Conservation (phyloP, 202 grass and related monocot species). For the Hordeum pubiflorum region DNA sequence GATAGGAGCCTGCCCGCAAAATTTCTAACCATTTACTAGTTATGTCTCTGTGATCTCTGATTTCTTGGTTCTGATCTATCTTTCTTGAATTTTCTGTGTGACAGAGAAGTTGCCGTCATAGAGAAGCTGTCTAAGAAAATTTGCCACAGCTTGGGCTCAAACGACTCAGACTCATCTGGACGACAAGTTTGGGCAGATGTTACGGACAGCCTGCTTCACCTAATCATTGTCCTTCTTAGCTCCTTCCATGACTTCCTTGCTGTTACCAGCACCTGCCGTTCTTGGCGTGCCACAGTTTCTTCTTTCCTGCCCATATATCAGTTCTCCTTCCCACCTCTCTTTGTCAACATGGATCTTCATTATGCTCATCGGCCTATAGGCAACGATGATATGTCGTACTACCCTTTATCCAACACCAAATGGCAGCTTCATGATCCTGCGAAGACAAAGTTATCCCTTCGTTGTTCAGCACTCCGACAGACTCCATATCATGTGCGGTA, state of each 20-base stretch:
- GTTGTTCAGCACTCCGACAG: neutral
- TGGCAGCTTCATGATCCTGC: conserved; percentile 26
- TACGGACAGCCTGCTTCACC: conserved; percentile 31
- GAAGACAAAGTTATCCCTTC: neutral
- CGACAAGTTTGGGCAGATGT: conserved; percentile 37
- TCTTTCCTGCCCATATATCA: neutral
- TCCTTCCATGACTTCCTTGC: conserved; percentile 45
- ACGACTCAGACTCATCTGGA: neutral
- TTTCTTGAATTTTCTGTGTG: neutral
- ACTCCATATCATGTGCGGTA: neutral
- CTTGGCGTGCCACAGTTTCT: conserved; percentile 31
- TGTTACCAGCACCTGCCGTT: conserved; percentile 38
- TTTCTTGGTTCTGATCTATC: neutral
- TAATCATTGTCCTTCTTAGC: conserved; percentile 26
- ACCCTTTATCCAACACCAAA: neutral
- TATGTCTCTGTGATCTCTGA: neutral
- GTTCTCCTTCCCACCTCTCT: conserved; percentile 34
- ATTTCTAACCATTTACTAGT: neutral
- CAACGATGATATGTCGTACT: neutral
- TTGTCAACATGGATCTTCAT: neutral
- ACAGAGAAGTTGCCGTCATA: neutral
- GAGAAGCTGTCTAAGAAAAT: conserved; percentile 12
- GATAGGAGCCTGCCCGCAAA: no score
- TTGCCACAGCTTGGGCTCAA: neutral
- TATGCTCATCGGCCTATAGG: neutral